Evolutionary conservation across 768 basidiomycete species (phyloP), one percentile per base, ranked within the genome.

Genomic region (Tulasnella sp.): DNA sequence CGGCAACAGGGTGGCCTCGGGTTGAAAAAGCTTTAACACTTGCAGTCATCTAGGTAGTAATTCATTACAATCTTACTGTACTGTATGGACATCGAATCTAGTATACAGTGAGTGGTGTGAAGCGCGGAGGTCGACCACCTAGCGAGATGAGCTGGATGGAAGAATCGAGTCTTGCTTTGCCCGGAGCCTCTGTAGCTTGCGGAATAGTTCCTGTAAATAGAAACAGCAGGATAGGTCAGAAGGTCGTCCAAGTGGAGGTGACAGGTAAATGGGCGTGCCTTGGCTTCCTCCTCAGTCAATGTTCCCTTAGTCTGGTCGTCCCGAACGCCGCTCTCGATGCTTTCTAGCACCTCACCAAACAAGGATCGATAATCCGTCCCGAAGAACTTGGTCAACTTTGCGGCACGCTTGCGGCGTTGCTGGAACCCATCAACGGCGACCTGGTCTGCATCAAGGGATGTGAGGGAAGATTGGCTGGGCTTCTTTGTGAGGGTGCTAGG

Each of bases 381-480:
- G 86, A 96, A 96, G 89, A 96, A 96, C 86, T 92, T 89, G 40
- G 93, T 92, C 81, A 96, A 88, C 87, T 96, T 96, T 81, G 94
- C 94, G 6, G 94, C 94, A 80, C 92, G 88, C 60, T 91, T 88
- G 77, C 95, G 88, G 73, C 94, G 91, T 79, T 89, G 85, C 85
- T 95, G 93, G 88, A 96, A 95, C 50, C 46, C 64, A 60, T 79
- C 80, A 22, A 44, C 79, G 48, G 80, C 74, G 6, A 64, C 74
- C 69, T 78, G 77, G 20, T 75, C 80, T 20, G 46, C 75, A n/a
- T 22, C 75, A 73, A 58, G 60, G 64, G 81, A 54, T 24, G 34
- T 72, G 78, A 80, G 37, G 75, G 77, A 76, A 22, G 75, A 48
- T 42, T 44, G 41, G 50, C 75, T 76, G 24, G 44, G 24, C 18